phyloP scores from a whole-genome alignment of 208 protist genomes.

The Leishmania aethiopica region DNA sequence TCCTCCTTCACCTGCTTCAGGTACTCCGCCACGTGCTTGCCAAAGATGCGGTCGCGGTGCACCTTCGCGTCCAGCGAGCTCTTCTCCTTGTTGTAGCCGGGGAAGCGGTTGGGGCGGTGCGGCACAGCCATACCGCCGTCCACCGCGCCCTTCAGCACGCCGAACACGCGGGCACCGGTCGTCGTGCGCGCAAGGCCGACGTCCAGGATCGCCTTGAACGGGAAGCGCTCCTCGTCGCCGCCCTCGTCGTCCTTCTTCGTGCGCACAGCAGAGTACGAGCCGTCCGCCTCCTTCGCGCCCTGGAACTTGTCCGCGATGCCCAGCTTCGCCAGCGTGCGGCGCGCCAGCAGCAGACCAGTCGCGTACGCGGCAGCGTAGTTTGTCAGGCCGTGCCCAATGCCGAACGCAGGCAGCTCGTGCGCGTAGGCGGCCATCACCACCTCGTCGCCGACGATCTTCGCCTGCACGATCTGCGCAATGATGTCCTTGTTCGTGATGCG shows the following conservation, averaged over 20 bases:
- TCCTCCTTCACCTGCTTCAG: slow-evolving; percentile 97
- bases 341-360: slow-evolving; percentile 97
- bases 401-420: slow-evolving; percentile 97
- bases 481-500: slow-evolving; percentile 98
- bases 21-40: slow-evolving; percentile 98
- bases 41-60: slow-evolving; percentile 96
- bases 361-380: slow-evolving; percentile 98
- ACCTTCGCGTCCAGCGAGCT: slow-evolving; percentile 92
- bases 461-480: slow-evolving; percentile 97
- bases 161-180: slow-evolving; percentile 96
- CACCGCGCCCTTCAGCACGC: slow-evolving; percentile 95
- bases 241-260: slow-evolving; percentile 82
- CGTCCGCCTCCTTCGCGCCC: slow-evolving; percentile 92
- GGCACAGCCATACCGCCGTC: slow-evolving; percentile 98
- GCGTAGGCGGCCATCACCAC: slow-evolving; percentile 96
- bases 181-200: slow-evolving; percentile 97
- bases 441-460: slow-evolving; percentile 96
- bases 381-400: slow-evolving; percentile 96
- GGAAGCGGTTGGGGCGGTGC: slow-evolving; percentile 97
- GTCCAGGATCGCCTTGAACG: slow-evolving; percentile 98
- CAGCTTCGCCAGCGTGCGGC: slow-evolving; percentile 96
- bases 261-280: slow-evolving; percentile 78
- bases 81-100: slow-evolving; percentile 94
- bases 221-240: slow-evolving; percentile 88
- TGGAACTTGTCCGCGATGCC: slow-evolving; percentile 94